Conservation (phyloP, 2,329 filamentous ascomycete species). For the Hypoxylon sp. region DNA sequence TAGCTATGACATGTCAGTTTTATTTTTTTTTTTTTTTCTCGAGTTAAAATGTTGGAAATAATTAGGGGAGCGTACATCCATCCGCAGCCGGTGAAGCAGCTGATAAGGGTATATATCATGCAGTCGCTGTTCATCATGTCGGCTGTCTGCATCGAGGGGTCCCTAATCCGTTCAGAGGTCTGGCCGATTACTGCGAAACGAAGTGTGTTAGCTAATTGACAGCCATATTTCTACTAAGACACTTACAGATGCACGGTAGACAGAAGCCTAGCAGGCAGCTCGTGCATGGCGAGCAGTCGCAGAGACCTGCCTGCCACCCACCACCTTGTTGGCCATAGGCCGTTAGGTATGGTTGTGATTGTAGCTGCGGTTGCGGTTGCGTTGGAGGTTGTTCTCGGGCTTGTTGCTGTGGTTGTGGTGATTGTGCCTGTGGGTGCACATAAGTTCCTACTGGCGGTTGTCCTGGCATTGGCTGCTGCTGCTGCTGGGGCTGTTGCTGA, state of each 20-base stretch:
- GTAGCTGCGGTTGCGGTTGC: slow-evolving; percentile 19
- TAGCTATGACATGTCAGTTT: slow-evolving; percentile 53
- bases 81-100: slow-evolving; percentile 50
- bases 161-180: slow-evolving; percentile 53
- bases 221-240: not conserved
- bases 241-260: slow-evolving; percentile 53
- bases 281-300: slow-evolving; percentile 51
- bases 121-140: slow-evolving; percentile 53
- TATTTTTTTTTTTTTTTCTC: too few species aligned
- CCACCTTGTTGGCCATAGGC: slow-evolving; percentile 47
- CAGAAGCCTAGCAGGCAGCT: slow-evolving; percentile 52
- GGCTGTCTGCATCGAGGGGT: slow-evolving; percentile 51
- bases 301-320: slow-evolving; percentile 53
- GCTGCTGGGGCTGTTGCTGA: not conserved
- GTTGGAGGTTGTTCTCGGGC: not conserved
- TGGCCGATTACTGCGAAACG: slow-evolving; percentile 51
- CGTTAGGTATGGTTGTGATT: slow-evolving; percentile 29
- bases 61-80: slow-evolving; percentile 51
- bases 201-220: slow-evolving; percentile 18
- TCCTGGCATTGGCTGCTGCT: slow-evolving; percentile 24
- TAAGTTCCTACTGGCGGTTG: slow-evolving; percentile 23
- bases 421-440: slow-evolving; percentile 1
- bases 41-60: not conserved
- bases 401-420: slow-evolving; percentile 6
- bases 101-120: slow-evolving; percentile 49